Percentiles rank a stretch among this genome's conserved stretches.
Evolutionary conservation across 2,329 filamentous ascomycete species (phyloP).

Genomic region (Aspergillus oerlinghausenensis): DNA sequence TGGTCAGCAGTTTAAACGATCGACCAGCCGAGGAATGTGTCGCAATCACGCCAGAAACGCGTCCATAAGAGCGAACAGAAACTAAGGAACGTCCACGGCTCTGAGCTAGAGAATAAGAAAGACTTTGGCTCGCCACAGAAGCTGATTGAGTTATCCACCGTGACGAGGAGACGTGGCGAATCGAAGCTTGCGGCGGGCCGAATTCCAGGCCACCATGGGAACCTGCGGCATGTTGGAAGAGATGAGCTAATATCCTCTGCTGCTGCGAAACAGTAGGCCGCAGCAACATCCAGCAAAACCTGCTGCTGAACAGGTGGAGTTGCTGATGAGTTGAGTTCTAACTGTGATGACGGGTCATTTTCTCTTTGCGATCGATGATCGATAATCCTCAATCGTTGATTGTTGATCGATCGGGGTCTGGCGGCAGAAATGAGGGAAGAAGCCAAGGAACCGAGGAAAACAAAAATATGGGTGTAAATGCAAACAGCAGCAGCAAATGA

Average conservation of each 20-base stretch:
- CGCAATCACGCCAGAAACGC: neutral
- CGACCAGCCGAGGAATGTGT: conserved; percentile 13
- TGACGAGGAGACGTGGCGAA: conserved; percentile 25
- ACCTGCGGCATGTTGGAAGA: conserved; percentile 25
- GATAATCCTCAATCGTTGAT: neutral
- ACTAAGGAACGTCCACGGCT: neutral
- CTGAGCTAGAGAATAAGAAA: conserved; percentile 4
- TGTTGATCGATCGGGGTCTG: neutral
- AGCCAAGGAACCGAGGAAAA: neutral
- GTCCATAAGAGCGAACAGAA: neutral
- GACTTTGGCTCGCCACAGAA: conserved; percentile 22
- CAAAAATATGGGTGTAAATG: neutral
- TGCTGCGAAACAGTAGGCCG: conserved; percentile 17
- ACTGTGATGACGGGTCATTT: neutral
- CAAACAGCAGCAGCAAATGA: neutral
- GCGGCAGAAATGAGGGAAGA: neutral
- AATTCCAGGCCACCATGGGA: conserved; percentile 22
- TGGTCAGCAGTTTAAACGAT: conserved; percentile 9
- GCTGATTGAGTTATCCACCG: conserved; percentile 23
- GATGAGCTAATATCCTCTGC: conserved; percentile 20
- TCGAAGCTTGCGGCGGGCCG: conserved; percentile 10
- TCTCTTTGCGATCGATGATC: neutral
- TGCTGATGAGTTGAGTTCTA: neutral
- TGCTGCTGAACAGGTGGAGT: neutral
- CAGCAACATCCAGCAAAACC: conserved; percentile 29